Evolutionary conservation across 202 grass and related monocot genomes (phyloP), one percentile per base, ranked within the genome.

Genomic region (Cymbopogon flexuosus): DNA sequence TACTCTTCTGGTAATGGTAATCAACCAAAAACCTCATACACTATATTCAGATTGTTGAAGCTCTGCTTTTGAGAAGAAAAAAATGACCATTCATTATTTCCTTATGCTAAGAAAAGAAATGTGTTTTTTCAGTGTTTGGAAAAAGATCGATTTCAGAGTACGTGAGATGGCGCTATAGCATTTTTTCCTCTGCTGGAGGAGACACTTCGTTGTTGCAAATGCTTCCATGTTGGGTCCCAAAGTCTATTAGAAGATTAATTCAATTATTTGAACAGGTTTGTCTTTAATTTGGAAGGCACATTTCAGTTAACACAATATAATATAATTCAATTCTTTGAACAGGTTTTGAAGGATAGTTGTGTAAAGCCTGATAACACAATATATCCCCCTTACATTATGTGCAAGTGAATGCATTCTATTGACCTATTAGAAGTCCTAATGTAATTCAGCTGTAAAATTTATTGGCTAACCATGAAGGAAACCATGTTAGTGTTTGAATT

Each of bases 161-260:
- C 75, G 82, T 98, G 49, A 51, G 76, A 56, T 98, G 95, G 95
- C 90, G 95, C 70, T 88, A 79, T 84, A 87, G 77, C 79, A 83
- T 89, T 73, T 98, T 98, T 81, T 89, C 88, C 58, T 98, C 92
- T 75, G 70, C 92, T 84, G 92, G 88, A 71, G 86, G 95, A 86
- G 95, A 98, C 79, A 87, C 88, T 84, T 93, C 95, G 15, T 84
- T 98, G 65, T 62, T 93, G 70, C 92, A 98, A 87, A 98, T 98
- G 88, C 84, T 94, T 74, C 95, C 90, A 71, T 83, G 54, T 40
- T 89, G 88, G 77, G 87, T 93, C 24, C 88, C 92, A 19, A 91
- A 91, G 79, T 90, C 95, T 63, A 72, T 91, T 80, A 89, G 90
- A 91, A 93, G 90, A 88, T 92, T 94, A 81, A 85, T 94, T 77